Evolutionary conservation across 257 asterid species (phyloP), one percentile per base, ranked within the genome.

Genomic region (Forsythia suspensa): DNA sequence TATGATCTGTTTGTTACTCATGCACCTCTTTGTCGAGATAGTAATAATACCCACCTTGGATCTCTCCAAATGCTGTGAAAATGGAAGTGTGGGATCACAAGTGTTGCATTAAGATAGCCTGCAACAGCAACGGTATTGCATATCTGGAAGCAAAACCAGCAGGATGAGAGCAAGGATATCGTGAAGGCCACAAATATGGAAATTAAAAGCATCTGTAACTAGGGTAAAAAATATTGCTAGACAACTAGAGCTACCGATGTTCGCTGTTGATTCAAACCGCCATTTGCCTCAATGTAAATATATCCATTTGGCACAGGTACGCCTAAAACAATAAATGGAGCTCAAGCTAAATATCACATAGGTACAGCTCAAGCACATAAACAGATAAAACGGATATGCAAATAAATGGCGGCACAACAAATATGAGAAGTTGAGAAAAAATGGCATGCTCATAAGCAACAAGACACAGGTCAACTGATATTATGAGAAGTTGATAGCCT

Each of bases 111-210:
- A 43, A 93, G 96, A 86, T 89, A 91, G 69, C 98, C 98, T 59
- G 99, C 99, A 85, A 95, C 99, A 44, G 99, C 97, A 71, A 95
- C 99, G n/a, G 99, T 98, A 85, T 95, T 92, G 94, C 99, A 95
- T 86, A 95, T 95, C 99, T 95, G 90, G 52, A 85, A 84, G 79
- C 82, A 90, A 44, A 44, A 7, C 67, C 77, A 81, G 72, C 43
- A 74, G 24, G 48, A 76, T 4, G 67, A 13, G 16, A 76, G 76
- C 37, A 43, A 38, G 24, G 24, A 48, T 68, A 48, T n/a, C n/a
- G 46, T 37, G 63, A 69, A 79, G 81, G 67, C 80, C 70, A 57
- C 38, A 79, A 10, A 42, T 66, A 75, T 16, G 73, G 61, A 55
- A 55, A 61, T 36, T 29, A 59, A 51, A 38, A 57, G 11, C 44